Percentiles rank a stretch among this genome's conserved stretches.
These are phyloP conservation scores for Hyaloscypha variabilis DNA, from an alignment of 495 filamentous ascomycete genomes.

Conservation along the genomic window DNA sequence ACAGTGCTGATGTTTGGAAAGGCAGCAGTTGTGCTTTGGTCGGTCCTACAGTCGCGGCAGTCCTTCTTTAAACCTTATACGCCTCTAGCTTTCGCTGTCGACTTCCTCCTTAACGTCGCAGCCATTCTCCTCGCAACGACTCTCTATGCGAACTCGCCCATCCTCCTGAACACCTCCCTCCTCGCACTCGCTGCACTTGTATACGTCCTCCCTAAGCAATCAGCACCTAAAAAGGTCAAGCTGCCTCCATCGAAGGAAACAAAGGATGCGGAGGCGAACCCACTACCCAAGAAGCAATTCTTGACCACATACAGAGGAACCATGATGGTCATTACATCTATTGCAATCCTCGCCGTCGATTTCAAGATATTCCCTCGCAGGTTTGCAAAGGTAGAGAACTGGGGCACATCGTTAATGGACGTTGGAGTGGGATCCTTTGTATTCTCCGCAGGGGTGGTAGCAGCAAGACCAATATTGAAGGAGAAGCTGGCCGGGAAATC, in stretches of 20 bases:
- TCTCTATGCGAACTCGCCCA: constrained; percentile 75
- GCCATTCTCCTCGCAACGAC: constrained; percentile 84
- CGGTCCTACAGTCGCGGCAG: constrained; percentile 83
- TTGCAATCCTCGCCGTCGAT: constrained; percentile 96
- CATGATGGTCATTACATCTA: constrained; percentile 92
- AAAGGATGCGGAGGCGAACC: constrained; percentile 41
- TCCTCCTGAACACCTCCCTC: constrained; percentile 76
- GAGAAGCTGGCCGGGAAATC: constrained; percentile 53
- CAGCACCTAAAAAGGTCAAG: constrained; percentile 53
- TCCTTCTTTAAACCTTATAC: constrained; percentile 81
- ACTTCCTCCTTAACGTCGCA: constrained; percentile 85
- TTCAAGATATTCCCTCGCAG: constrained; percentile 90
- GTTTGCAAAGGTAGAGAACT: constrained; percentile 97
- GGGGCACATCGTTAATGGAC: constrained; percentile 98
- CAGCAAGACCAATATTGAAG: constrained; percentile 83
- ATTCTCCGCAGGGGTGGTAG: constrained; percentile 92
- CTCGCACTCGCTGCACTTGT: constrained; percentile 52
- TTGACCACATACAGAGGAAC: constrained; percentile 85
- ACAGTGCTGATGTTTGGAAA: constrained; percentile 38
- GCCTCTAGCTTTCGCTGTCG: constrained; percentile 65
- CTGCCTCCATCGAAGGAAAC: constrained; percentile 48
- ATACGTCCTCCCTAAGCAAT: constrained; percentile 40
- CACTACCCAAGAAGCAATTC: constrained; percentile 83
- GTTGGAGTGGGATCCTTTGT: constrained; percentile 97
- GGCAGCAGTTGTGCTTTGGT: constrained; percentile 86